Evolutionary conservation across 768 basidiomycete genomes (phyloP), one percentile per base, ranked within the genome.

Genomic region (Terana coerulea): DNA sequence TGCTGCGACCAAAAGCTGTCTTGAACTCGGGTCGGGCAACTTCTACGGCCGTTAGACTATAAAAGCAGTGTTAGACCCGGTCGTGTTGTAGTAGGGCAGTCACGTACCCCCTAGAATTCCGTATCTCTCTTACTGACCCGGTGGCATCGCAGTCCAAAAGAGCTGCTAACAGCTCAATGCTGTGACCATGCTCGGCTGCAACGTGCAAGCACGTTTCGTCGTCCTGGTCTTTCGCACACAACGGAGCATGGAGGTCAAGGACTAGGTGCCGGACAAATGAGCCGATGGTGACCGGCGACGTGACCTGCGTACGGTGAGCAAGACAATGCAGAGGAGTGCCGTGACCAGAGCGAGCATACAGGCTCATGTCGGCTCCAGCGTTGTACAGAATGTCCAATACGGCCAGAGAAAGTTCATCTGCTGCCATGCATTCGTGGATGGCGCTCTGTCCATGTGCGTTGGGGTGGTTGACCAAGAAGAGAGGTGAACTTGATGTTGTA

Each of bases 201-300:
- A 88, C 71, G 70, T 91, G 88, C 43, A 91, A 74, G 71, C 86
- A 88, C 3, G 88, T 90, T 61, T 91, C 87, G 57, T 81, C 80
- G 47, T 83, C 67, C 55, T 69, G 77, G 65, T 90, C 86, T 40
- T 74, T 69, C 17, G 88, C 84, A 25, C 79, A 74, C 35, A 91
- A 64, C 0, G 88, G 87, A 5, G 84, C 83, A 26, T 78, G 80
- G 26, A 90, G 79, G 61, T 88, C 83, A 50, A 73, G 72, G 31
- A 90, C 75, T 51, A 90, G 77, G 65, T 90, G 87, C 56, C 78
- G 65, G 63, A 79, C 70, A 64, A 88, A 84, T 56, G 75, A 70
- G 56, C 79, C 79, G 61, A 86, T 59, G 29, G 72, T 62, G 19
- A 36, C 67, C 59, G 48, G 67, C 56, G 43, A 34, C 3, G 48